Evolutionary conservation across 306 rosid genomes (phyloP), one percentile per base, ranked within the genome.

Genomic region (Corylus avellana): DNA sequence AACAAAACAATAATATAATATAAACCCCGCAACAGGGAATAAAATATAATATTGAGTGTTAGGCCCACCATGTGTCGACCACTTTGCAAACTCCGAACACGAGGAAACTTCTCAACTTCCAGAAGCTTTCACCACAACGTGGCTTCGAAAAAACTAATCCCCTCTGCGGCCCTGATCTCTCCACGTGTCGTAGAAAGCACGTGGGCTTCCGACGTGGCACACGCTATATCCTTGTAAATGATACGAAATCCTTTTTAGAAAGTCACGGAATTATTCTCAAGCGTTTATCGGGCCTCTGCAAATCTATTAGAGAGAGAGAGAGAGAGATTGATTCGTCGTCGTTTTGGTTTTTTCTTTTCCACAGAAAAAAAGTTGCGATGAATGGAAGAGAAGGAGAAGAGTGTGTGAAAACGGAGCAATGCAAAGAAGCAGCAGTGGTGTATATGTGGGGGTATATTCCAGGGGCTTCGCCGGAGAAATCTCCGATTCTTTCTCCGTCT

Each of bases 401-500:
- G 50, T 86, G 72, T 8, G 82, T 50, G 56, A 85, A 80, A 51
- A 79, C 70, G 88, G 90, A 87, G 75, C 81, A 85, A 44, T 70
- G 75, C 39, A 35, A 46, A 16, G 80, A 90, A 75, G 80, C 81
- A 75, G 80, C 81, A 42, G 39, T 81, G 85, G 94, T 92, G 29
- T 92, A 83, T 77, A 92, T 91, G 97, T 91, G 94, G 83, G 98
- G 98, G 5, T 94, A 92, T 74, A 91, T 94, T 7, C 97, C 98
- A 9, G 98, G 98, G 75, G 93, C 88, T 8, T 89, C 79, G 84
- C 83, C 88, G 85, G 92, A 91, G 58, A 94, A 85, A 70, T 73
- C 87, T 74, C 93, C 96, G 83, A 56, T 88, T 27, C 79, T 92
- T 1, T 89, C 86, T 46, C 93, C 96, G 71, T 56, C 76, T 57